Evolutionary conservation across 331 rosid genomes (phyloP).

Genomic region (Arachis monticola): DNA sequence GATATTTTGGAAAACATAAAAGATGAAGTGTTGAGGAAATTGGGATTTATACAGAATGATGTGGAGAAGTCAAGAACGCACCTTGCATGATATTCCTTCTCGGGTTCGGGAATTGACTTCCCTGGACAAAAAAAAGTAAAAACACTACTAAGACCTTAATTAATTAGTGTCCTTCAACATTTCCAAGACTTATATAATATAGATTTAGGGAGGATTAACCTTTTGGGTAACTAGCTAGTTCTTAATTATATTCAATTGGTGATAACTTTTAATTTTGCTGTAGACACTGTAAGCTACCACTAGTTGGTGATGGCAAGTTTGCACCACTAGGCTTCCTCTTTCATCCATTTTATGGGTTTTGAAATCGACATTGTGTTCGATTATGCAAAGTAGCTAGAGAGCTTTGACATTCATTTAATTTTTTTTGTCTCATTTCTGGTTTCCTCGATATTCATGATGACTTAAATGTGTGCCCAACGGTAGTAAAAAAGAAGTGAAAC

Average conservation of each 20-base stretch:
- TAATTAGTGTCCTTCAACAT: slow-evolving; percentile 38
- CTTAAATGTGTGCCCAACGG: not conserved
- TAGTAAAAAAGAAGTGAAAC: too few relatives aligned
- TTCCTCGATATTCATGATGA: not conserved
- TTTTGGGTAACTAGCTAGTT: slow-evolving; percentile 47
- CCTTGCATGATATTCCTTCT: slow-evolving; percentile 69
- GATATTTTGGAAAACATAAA: not conserved
- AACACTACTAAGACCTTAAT: slow-evolving; percentile 37
- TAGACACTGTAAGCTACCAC: slow-evolving; percentile 20
- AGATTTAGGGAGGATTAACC: slow-evolving; percentile 35
- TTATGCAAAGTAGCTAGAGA: not conserved
- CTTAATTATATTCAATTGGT: slow-evolving; percentile 16
- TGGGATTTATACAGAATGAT: slow-evolving; percentile 41
- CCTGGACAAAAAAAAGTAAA: slow-evolving; percentile 34
- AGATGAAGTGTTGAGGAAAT: slow-evolving; percentile 43
- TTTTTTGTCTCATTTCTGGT: slow-evolving; percentile 7
- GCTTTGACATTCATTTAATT: not conserved
- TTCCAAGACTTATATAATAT: slow-evolving; percentile 25
- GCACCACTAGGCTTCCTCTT: slow-evolving; percentile 20
- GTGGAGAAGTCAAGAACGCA: slow-evolving; percentile 99
- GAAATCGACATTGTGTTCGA: slow-evolving; percentile 38
- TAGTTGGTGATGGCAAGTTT: slow-evolving; percentile 31
- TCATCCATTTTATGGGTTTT: slow-evolving; percentile 31
- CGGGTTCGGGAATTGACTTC: slow-evolving; percentile 99
- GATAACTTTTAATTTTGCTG: slow-evolving; percentile 30